phyloP scores from a whole-genome alignment of 495 filamentous ascomycete genomes.

The Rostrohypoxylon terebratum region DNA sequence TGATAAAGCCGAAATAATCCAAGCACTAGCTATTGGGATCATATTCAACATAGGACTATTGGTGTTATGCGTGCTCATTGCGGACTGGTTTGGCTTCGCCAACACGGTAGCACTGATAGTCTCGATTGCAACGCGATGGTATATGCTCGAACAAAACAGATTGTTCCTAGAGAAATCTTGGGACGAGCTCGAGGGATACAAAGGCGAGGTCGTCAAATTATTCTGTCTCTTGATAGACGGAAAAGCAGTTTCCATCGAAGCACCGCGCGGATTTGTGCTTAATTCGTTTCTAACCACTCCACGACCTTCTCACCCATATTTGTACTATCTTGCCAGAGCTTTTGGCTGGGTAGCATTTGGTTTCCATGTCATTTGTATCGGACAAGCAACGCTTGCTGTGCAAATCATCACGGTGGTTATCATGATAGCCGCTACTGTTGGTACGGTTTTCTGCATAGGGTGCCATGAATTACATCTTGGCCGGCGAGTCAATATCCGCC shows the following conservation, averaged over 20 bases:
- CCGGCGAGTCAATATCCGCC: not conserved
- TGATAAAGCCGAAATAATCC: no score
- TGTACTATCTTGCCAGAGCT: not conserved
- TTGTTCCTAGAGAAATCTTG: not conserved
- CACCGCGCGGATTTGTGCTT: not conserved
- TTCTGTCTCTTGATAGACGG: not conserved
- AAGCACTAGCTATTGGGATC: not conserved
- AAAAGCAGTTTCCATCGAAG: not conserved
- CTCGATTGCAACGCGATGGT: not conserved
- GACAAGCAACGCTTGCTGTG: not conserved
- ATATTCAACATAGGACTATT: not conserved
- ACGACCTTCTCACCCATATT: not conserved
- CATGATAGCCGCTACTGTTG: not conserved
- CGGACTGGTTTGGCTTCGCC: not conserved
- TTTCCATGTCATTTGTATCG: not conserved
- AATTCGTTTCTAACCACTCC: not conserved
- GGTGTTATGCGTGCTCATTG: not conserved
- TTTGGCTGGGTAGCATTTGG: not conserved
- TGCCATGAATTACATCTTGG: no score
- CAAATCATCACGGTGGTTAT: not conserved
- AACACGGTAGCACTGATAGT: not conserved
- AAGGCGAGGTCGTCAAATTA: not conserved
- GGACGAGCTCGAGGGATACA: not conserved
- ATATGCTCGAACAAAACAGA: not conserved
- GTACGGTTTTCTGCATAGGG: not conserved